phyloP scores from a whole-genome alignment of 306 rosid genomes.

The Casuarina cunninghamiana region DNA sequence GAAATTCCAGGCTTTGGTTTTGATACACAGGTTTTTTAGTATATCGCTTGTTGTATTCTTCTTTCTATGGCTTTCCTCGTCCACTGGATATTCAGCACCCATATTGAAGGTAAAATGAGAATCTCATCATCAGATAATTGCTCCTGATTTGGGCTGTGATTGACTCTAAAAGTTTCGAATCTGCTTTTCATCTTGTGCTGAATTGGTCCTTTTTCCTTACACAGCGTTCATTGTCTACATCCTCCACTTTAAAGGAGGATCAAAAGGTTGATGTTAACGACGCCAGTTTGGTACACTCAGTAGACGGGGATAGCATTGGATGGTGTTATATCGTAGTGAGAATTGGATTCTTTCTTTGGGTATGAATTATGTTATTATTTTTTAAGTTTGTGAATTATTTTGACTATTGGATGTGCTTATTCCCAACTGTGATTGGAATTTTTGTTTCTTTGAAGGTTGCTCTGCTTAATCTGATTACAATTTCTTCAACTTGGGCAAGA shows the following conservation, averaged over 20 bases:
- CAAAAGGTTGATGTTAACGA: constrained; percentile 42
- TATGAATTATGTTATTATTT: constrained; percentile 26
- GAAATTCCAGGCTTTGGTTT: constrained; percentile 95
- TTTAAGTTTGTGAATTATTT: constrained; percentile 12
- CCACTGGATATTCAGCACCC: constrained; percentile 45
- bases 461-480: constrained; percentile 62
- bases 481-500: constrained; percentile 97
- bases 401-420: constrained; percentile 4
- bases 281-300: constrained; percentile 42
- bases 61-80: constrained; percentile 73
- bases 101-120: constrained; percentile 45
- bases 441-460: constrained; percentile 48
- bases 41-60: constrained; percentile 78
- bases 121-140: constrained; percentile 27
- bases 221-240: constrained; percentile 45
- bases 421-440: constrained; percentile 27
- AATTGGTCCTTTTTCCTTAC: constrained; percentile 29
- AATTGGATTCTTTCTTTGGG: constrained; percentile 94
- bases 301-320: constrained; percentile 68
- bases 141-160: constrained; percentile 22
- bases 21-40: constrained; percentile 98
- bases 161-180: constrained; percentile 13
- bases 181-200: constrained; percentile 6
- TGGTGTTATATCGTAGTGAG: constrained; percentile 86
- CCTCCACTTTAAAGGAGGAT: constrained; percentile 39